These are phyloP conservation scores for Globisporangium nagaii DNA, from an alignment of 352 stramenopile species.

Conservation along the genomic window DNA sequence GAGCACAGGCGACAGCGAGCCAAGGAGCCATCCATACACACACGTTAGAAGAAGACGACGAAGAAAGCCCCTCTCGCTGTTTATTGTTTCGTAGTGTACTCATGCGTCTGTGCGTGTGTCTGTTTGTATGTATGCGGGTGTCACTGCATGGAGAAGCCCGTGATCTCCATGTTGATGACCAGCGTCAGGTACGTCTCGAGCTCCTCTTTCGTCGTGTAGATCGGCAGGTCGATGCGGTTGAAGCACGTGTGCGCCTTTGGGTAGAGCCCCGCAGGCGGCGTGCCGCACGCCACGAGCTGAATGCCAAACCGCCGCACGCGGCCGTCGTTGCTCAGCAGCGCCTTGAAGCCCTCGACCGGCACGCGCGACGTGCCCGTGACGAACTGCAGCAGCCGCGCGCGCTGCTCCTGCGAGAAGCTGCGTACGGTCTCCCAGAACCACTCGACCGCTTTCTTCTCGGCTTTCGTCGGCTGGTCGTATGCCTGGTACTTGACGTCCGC, in stretches of 20 bases:
- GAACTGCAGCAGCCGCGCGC: conserved; percentile 87
- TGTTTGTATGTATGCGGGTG: neutral
- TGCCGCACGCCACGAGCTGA: conserved; percentile 87
- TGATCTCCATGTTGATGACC: conserved; percentile 98
- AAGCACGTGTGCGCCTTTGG: conserved; percentile 87
- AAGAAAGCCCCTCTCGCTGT: neutral
- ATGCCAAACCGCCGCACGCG: conserved; percentile 95
- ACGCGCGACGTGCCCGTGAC: conserved; percentile 86
- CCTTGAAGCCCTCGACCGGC: conserved; percentile 95
- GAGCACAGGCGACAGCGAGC: neutral
- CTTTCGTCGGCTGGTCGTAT: conserved; percentile 49
- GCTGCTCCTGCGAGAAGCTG: conserved; percentile 78
- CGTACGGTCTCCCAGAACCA: conserved; percentile 90
- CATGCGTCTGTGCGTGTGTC: neutral
- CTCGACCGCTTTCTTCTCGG: conserved; percentile 62
- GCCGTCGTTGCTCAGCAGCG: conserved; percentile 68
- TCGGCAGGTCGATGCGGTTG: conserved; percentile 82
- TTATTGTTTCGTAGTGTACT: conserved; percentile 1
- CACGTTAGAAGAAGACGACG: neutral
- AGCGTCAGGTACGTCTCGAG: conserved; percentile 95
- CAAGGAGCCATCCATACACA: neutral
- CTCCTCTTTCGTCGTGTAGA: conserved; percentile 67
- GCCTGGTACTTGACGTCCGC: conserved; percentile 77
- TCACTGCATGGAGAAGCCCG: conserved; percentile 96
- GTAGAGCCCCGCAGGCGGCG: conserved; percentile 63